A percentile compares a stretch with the other conserved stretches of the same genome.
These are phyloP conservation scores for Trichoderma breve DNA, from an alignment of 2,329 filamentous ascomycete genomes.

Conservation along the genomic window DNA sequence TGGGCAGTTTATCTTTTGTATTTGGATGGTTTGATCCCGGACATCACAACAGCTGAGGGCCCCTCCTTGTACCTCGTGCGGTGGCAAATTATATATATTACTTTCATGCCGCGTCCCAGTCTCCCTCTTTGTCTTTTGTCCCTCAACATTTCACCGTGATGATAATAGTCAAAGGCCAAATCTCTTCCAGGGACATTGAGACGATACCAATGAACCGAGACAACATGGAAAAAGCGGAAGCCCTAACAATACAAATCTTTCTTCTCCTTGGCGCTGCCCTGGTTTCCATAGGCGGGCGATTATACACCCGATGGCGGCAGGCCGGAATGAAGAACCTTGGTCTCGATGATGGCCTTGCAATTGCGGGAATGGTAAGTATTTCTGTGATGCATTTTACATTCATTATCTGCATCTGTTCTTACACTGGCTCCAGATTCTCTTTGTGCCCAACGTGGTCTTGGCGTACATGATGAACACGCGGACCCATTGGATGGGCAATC, in stretches of 20 bases:
- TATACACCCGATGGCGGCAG: background rate
- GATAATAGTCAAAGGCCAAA: background rate
- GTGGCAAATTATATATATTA: background rate
- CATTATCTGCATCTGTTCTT: background rate
- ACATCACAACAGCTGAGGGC: slow-evolving; percentile 5
- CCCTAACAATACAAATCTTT: background rate
- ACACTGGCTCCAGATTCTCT: background rate
- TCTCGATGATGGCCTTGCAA: slow-evolving; percentile 3
- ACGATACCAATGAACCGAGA: background rate
- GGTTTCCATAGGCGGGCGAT: background rate
- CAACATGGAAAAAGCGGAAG: background rate
- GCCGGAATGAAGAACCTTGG: background rate
- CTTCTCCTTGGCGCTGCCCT: background rate
- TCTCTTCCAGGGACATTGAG: background rate
- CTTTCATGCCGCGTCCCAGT: background rate
- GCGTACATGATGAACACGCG: background rate
- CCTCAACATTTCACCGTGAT: background rate
- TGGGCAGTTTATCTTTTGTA: slow-evolving; percentile 6
- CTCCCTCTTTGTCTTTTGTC: background rate
- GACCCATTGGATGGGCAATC: slow-evolving; percentile 15
- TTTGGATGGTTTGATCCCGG: slow-evolving; percentile 7
- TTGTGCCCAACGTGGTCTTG: slow-evolving; percentile 4
- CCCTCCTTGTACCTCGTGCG: background rate
- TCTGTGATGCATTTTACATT: background rate
- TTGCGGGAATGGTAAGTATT: slow-evolving; percentile 5